Conservation (phyloP, 768 basidiomycete genomes). For the Amanita exitialis region DNA sequence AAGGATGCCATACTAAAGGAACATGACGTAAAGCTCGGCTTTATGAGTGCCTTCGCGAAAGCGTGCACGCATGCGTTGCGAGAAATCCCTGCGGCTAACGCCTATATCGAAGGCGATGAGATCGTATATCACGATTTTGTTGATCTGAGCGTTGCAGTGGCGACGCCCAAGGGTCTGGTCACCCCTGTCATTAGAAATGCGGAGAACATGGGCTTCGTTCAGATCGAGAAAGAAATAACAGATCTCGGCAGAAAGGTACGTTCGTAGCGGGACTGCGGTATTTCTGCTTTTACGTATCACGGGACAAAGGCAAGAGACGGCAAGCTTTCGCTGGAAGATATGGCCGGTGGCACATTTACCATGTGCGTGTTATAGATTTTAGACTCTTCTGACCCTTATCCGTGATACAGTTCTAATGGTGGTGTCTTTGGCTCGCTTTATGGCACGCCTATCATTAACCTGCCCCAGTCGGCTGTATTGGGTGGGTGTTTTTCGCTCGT, state of each 20-base stretch:
- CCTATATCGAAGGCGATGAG: conserved; percentile 87
- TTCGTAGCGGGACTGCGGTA: neutral
- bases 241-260: conserved; percentile 79
- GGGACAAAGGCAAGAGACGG: conserved; percentile 68
- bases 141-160: conserved; percentile 92
- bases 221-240: conserved; percentile 91
- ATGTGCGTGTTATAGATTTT: conserved; percentile 46
- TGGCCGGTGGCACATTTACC: conserved; percentile 98
- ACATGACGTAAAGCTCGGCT: conserved; percentile 94
- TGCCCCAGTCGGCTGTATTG: conserved; percentile 90
- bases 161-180: conserved; percentile 94
- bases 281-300: conserved; percentile 4
- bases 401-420: conserved; percentile 74
- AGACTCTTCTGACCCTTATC: neutral
- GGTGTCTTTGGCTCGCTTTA: conserved; percentile 97
- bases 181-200: conserved; percentile 92
- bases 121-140: conserved; percentile 91
- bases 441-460: conserved; percentile 98
- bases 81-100: conserved; percentile 92
- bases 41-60: conserved; percentile 95
- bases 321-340: conserved; percentile 94
- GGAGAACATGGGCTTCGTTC: conserved; percentile 77
- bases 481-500: conserved; percentile 29
- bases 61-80: conserved; percentile 76
- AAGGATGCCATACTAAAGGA: conserved; percentile 87